These are phyloP conservation scores for Pseudocercospora fuligena DNA, from an alignment of 2,329 filamentous ascomycete genomes.

Conservation along the genomic window DNA sequence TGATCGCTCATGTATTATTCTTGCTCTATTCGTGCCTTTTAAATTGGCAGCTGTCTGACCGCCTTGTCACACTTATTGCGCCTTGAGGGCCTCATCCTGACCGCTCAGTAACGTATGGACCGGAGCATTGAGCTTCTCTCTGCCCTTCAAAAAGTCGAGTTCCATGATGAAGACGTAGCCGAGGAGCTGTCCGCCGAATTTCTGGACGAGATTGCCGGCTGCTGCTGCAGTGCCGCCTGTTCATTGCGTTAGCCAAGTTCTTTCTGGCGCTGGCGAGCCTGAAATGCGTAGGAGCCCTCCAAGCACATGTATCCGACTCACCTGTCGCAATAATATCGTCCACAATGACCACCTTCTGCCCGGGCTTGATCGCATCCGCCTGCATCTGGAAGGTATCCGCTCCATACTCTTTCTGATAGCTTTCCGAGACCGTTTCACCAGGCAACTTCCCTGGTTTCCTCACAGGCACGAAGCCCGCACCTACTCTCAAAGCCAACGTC, in stretches of 20 bases:
- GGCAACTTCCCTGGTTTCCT: conserved; percentile 96
- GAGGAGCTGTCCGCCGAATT: conserved; percentile 82
- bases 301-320: conserved; percentile 53
- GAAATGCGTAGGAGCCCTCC: background rate
- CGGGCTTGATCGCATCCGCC: conserved; percentile 77
- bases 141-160: conserved; percentile 88
- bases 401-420: conserved; percentile 95
- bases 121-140: conserved; percentile 83
- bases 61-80: background rate
- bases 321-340: conserved; percentile 99
- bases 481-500: conserved; percentile 79
- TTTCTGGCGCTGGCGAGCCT: background rate
- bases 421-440: conserved; percentile 81
- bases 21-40: background rate
- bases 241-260: background rate
- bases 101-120: conserved; percentile 80
- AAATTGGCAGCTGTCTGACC: background rate
- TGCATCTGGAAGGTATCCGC: conserved; percentile 97
- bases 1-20: conserved; percentile 7
- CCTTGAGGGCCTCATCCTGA: conserved; percentile 51
- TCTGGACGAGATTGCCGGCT: conserved; percentile 81
- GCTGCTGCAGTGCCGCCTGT: conserved; percentile 88
- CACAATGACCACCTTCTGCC: conserved; percentile 89
- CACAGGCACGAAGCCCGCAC: conserved; percentile 87
- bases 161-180: conserved; percentile 96